Percentiles rank a stretch among this genome's conserved stretches.
Evolutionary conservation across 805 yeast species (phyloP).

Genomic region (Wickerhamomyces xylosicus): DNA sequence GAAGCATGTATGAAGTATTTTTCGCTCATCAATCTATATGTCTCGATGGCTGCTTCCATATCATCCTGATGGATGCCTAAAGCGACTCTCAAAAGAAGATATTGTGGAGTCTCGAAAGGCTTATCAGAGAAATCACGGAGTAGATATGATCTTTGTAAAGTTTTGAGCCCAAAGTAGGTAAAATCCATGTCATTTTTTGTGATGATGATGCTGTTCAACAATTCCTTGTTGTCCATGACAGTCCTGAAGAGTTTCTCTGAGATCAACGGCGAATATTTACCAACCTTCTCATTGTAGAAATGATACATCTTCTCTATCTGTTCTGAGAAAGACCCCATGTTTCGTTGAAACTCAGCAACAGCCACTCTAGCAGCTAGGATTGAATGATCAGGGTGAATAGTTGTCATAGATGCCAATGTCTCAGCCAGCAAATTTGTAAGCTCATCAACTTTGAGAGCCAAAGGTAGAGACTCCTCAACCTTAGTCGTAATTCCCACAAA

Average conservation of each 20-base stretch:
- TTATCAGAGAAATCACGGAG: conserved; percentile 44
- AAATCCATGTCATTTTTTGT: conserved; percentile 69
- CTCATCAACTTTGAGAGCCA: conserved; percentile 33
- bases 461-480: not conserved
- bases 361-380: conserved; percentile 91
- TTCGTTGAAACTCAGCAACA: conserved; percentile 89
- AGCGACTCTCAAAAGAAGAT: conserved; percentile 81
- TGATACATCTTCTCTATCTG: conserved; percentile 63
- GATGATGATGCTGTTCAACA: conserved; percentile 62
- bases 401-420: conserved; percentile 95
- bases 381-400: conserved; percentile 95
- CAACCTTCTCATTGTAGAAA: conserved; percentile 75
- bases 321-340: conserved; percentile 75
- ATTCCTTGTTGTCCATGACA: conserved; percentile 54
- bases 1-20: conserved; percentile 90
- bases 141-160: conserved; percentile 82
- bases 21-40: conserved; percentile 79
- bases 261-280: conserved; percentile 46
- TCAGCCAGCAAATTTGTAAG: conserved; percentile 80
- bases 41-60: conserved; percentile 58
- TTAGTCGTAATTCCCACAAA: not conserved
- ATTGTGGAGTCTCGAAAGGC: conserved; percentile 90
- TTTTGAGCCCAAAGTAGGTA: conserved; percentile 84
- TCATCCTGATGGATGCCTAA: conserved; percentile 78
- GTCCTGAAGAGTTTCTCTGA: conserved; percentile 52